Evolutionary conservation across 768 basidiomycete genomes (phyloP).

Genomic region (Lactarius indigo): DNA sequence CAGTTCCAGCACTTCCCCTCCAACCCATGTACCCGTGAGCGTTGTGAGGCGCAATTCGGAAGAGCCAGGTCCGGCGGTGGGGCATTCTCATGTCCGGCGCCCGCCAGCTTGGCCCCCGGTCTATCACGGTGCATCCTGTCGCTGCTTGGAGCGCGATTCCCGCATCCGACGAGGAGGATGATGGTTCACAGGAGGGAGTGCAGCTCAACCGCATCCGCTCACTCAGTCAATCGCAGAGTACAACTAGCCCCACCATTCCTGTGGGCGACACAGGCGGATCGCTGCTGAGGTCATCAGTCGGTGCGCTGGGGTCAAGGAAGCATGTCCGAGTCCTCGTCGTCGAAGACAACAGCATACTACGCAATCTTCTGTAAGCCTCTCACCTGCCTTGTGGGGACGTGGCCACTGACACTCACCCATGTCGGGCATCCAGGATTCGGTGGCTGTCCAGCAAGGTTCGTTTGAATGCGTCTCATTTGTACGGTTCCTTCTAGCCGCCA

Average conservation of each 20-base stretch:
- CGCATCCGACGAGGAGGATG: conserved; percentile 36
- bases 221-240: conserved; percentile 24
- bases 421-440: conserved; percentile 41
- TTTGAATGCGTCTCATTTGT: not conserved
- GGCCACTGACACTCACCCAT: conserved; percentile 8
- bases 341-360: conserved; percentile 86
- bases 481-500: not conserved
- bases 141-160: conserved; percentile 36
- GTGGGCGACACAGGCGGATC: conserved; percentile 59
- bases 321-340: conserved; percentile 73
- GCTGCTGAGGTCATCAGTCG: conserved; percentile 63
- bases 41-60: conserved; percentile 48
- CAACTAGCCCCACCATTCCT: conserved; percentile 44
- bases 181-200: conserved; percentile 28
- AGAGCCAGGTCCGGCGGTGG: conserved; percentile 29
- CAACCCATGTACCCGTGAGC: not conserved
- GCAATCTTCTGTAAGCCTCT: conserved; percentile 70
- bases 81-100: conserved; percentile 30
- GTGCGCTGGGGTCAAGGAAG: conserved; percentile 44
- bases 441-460: conserved; percentile 62
- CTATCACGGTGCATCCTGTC: conserved; percentile 45
- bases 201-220: conserved; percentile 18
- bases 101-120: conserved; percentile 55
- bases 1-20: not conserved
- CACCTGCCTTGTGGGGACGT: conserved; percentile 2